These are phyloP conservation scores for Barbatosphaeria neglecta DNA, from an alignment of 495 filamentous ascomycete genomes.

Conservation along the genomic window DNA sequence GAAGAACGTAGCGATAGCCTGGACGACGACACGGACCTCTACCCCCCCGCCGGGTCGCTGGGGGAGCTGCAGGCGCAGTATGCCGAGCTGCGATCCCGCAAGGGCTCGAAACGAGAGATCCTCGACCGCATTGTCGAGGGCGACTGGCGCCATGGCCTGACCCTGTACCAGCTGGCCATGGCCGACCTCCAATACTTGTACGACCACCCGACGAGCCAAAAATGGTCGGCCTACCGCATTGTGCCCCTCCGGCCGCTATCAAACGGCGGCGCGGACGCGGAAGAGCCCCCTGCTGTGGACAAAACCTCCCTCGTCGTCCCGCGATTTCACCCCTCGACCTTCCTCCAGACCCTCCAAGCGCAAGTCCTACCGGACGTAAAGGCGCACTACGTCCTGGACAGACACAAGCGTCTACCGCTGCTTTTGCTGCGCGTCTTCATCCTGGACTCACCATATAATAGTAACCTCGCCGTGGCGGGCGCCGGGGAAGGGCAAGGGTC, in stretches of 20 bases:
- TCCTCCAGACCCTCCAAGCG: constrained; percentile 58
- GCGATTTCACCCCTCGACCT: constrained; percentile 63
- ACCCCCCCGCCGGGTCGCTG: constrained; percentile 48
- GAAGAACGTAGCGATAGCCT: constrained; percentile 30
- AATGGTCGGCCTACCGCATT: constrained; percentile 65
- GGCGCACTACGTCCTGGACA: constrained; percentile 65
- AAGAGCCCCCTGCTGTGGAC: constrained; percentile 18
- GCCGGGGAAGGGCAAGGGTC: constrained; percentile 12
- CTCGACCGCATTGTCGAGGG: constrained; percentile 65
- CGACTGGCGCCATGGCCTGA: constrained; percentile 72
- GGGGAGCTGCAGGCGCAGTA: constrained; percentile 55
- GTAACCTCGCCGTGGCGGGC: constrained; percentile 36
- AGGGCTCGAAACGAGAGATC: constrained; percentile 62
- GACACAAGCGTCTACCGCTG: constrained; percentile 49
- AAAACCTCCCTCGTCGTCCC: constrained; percentile 44
- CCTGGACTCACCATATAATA: constrained; percentile 59
- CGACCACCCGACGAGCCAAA: constrained; percentile 57
- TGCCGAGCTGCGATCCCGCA: constrained; percentile 36
- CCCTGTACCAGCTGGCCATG: constrained; percentile 68
- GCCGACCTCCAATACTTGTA: constrained; percentile 69
- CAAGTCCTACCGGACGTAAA: constrained; percentile 65
- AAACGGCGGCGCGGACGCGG: constrained; percentile 17
- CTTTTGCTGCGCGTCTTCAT: constrained; percentile 66
- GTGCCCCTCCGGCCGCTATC: constrained; percentile 24
- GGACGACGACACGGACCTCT: constrained; percentile 40